Evolutionary conservation across 768 basidiomycete genomes (phyloP).

Genomic region (Punctularia strigosozonata): DNA sequence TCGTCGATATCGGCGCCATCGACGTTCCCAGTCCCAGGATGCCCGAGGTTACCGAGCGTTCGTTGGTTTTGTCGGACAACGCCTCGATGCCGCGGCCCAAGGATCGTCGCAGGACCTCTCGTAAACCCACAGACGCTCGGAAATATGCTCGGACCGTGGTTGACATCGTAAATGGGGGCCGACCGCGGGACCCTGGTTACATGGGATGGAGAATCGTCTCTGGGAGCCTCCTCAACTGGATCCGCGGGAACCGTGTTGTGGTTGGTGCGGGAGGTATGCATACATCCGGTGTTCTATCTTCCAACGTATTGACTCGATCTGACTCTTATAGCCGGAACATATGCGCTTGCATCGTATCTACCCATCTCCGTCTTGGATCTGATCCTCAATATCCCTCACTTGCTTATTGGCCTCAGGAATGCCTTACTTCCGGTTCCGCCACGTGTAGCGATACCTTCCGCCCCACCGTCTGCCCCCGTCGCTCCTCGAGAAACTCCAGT

Average conservation of each 20-base stretch:
- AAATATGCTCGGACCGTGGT: constrained; percentile 49
- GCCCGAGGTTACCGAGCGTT: constrained; percentile 67
- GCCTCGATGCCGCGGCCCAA: constrained; percentile 32
- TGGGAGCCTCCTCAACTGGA: constrained; percentile 40
- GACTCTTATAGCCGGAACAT: constrained; percentile 45
- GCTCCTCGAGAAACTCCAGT: constrained; percentile 9
- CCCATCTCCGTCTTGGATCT: constrained; percentile 53
- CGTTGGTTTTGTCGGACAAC: constrained; percentile 64
- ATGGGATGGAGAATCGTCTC: constrained; percentile 34
- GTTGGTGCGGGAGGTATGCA: constrained; percentile 74
- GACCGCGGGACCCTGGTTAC: constrained; percentile 26
- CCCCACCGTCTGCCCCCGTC: constrained; percentile 20
- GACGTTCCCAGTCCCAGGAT: constrained; percentile 37
- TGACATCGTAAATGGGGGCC: constrained; percentile 46
- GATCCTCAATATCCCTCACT: constrained; percentile 54
- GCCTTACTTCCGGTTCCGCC: constrained; percentile 43
- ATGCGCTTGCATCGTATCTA: constrained; percentile 57
- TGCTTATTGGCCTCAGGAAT: constrained; percentile 52
- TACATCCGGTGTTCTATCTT: too few relatives aligned
- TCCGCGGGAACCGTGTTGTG: constrained; percentile 56
- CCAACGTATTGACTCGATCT: constrained; percentile 1
- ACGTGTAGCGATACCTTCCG: constrained; percentile 16
- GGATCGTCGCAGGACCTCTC: constrained; percentile 26
- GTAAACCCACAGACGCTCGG: constrained; percentile 44
- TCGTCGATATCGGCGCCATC: constrained; percentile 63